These are phyloP conservation scores for Clarkia xantiana DNA, from an alignment of 345 rosid species.

Conservation along the genomic window DNA sequence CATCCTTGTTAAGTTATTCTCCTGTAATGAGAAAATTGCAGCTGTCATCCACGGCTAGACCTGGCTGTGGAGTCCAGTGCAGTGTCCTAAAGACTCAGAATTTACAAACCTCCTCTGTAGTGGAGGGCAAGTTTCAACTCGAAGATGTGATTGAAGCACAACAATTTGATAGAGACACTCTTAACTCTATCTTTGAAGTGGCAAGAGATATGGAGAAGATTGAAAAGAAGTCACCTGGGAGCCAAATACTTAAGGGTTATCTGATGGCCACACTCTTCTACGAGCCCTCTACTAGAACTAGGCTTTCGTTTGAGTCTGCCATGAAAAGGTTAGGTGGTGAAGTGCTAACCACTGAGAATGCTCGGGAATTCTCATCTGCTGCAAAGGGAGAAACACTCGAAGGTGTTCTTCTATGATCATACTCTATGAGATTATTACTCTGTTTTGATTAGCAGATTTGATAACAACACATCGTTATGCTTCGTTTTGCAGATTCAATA, in stretches of 20 bases:
- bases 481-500: constrained; percentile 54
- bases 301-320: constrained; percentile 97
- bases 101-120: constrained; percentile 4
- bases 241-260: constrained; percentile 73
- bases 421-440: background rate
- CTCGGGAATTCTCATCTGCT: constrained; percentile 86
- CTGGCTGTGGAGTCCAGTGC: constrained; percentile 19
- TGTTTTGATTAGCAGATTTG: constrained; percentile 3
- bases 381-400: constrained; percentile 98
- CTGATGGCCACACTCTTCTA: constrained; percentile 91
- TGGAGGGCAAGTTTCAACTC: constrained; percentile 57
- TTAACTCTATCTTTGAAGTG: constrained; percentile 63
- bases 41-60: constrained; percentile 13
- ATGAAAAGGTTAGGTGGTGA: constrained; percentile 95
- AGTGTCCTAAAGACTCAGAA: constrained; percentile 23
- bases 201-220: constrained; percentile 78
- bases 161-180: constrained; percentile 73
- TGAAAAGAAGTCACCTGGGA: constrained; percentile 54
- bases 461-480: background rate
- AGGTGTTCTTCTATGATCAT: constrained; percentile 25
- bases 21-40: constrained; percentile 11
- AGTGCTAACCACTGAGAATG: constrained; percentile 91
- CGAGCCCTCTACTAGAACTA: constrained; percentile 93
- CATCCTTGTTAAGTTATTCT: constrained; percentile 1
- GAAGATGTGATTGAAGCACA: constrained; percentile 85